Percentiles rank a stretch among this genome's conserved stretches.
Conservation (phyloP, 208 protist species). For the Crithidia mellificae region DNA sequence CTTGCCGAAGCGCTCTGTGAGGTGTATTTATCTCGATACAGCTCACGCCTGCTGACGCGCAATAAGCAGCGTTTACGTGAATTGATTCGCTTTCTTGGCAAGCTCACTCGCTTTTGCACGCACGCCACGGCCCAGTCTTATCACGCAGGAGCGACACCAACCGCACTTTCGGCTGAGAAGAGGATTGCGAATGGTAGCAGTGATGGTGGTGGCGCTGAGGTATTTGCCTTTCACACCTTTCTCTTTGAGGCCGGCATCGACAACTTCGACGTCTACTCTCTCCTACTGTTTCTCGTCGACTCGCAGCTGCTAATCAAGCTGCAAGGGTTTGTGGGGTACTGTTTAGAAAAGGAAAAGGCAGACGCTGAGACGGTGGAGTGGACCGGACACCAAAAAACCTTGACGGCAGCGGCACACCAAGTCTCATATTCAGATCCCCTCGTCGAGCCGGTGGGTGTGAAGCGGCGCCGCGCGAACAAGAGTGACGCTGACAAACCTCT, state of each 20-base stretch:
- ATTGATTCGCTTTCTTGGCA: slow-evolving; percentile 65
- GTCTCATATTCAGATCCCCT: too few species aligned
- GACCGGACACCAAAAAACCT: background rate
- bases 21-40: slow-evolving; percentile 75
- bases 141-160: too few species aligned
- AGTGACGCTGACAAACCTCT: too few species aligned
- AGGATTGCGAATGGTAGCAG: too few species aligned
- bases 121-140: too few species aligned
- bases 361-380: background rate
- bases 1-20: slow-evolving; percentile 47
- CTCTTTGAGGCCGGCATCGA: slow-evolving; percentile 80
- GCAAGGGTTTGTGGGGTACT: slow-evolving; percentile 54
- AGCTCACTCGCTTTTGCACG: slow-evolving; percentile 24
- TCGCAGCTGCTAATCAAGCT: slow-evolving; percentile 73
- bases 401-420: too few species aligned
- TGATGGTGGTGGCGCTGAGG: background rate
- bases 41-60: slow-evolving; percentile 71
- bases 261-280: slow-evolving; percentile 64
- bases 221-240: slow-evolving; percentile 51
- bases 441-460: too few species aligned
- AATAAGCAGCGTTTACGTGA: slow-evolving; percentile 91
- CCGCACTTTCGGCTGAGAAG: too few species aligned
- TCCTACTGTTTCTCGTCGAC: slow-evolving; percentile 60
- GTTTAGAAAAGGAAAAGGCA: slow-evolving; percentile 12
- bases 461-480: too few species aligned